A percentile compares a stretch with the other conserved stretches of the same genome.
phyloP scores from a whole-genome alignment of 306 rosid species.

The Fragaria nilgerrensis region DNA sequence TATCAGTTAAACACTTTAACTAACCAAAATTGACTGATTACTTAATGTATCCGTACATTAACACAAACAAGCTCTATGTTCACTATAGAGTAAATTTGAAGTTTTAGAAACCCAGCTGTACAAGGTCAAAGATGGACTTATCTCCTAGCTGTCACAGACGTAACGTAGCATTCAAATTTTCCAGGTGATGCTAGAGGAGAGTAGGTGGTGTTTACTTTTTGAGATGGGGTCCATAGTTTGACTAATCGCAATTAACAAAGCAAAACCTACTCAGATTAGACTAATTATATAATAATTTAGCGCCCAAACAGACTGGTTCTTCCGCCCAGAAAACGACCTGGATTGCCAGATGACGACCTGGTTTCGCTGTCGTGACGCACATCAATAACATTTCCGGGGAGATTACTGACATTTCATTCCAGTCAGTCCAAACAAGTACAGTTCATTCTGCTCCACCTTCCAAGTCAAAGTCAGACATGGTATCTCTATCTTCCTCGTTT shows the following conservation, averaged over 20 bases:
- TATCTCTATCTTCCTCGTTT: slow-evolving; percentile 12
- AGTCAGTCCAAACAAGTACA: not conserved
- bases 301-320: not conserved
- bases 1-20: too few relatives aligned
- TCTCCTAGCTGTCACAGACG: slow-evolving; percentile 12
- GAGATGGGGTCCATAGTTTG: slow-evolving; percentile 2
- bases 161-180: not conserved
- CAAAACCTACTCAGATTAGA: not conserved
- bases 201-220: not conserved
- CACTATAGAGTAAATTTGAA: not conserved
- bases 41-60: too few relatives aligned
- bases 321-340: not conserved
- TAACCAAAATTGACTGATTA: rapidly evolving
- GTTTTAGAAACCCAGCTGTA: not conserved
- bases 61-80: not conserved
- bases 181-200: not conserved
- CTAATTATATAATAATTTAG: not conserved
- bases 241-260: not conserved
- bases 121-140: slow-evolving; percentile 6
- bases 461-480: slow-evolving; percentile 18
- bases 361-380: not conserved
- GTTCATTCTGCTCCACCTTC: not conserved
- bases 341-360: not conserved
- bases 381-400: slow-evolving; percentile 1
- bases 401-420: not conserved